Percentiles rank a stretch among this genome's conserved stretches.
phyloP scores from a whole-genome alignment of 2,329 filamentous ascomycete species.

The Aureobasidium sp. region DNA sequence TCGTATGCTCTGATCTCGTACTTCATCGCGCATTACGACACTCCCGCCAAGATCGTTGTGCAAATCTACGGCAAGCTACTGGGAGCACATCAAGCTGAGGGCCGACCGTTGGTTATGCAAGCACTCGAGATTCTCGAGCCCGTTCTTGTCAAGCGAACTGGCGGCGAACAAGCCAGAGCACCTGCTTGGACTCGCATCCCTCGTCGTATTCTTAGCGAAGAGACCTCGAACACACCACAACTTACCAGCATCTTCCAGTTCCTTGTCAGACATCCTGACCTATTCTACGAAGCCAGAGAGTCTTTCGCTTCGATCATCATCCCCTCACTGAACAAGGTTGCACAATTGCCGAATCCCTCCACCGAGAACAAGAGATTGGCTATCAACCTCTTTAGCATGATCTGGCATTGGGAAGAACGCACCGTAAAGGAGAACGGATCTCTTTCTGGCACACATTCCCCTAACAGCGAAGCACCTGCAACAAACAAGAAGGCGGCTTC shows the following conservation, averaged over 20 bases:
- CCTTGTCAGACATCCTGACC: slow-evolving; percentile 79
- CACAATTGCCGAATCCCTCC: slow-evolving; percentile 72
- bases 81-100: slow-evolving; percentile 91
- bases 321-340: slow-evolving; percentile 80
- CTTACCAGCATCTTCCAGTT: slow-evolving; percentile 98
- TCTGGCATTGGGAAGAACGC: slow-evolving; percentile 88
- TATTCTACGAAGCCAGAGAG: slow-evolving; percentile 93
- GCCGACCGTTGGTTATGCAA: slow-evolving; percentile 83
- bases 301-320: slow-evolving; percentile 88
- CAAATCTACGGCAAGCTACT: slow-evolving; percentile 91
- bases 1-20: slow-evolving; percentile 96
- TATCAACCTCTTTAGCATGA: slow-evolving; percentile 80
- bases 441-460: slow-evolving; percentile 25
- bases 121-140: slow-evolving; percentile 93
- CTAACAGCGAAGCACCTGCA: slow-evolving; percentile 19
- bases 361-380: slow-evolving; percentile 89
- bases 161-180: slow-evolving; percentile 57
- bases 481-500: slow-evolving; percentile 26
- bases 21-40: slow-evolving; percentile 96
- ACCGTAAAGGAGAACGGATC: slow-evolving; percentile 57
- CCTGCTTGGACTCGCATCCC: slow-evolving; percentile 87
- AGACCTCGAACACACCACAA: slow-evolving; percentile 90
- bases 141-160: slow-evolving; percentile 78
- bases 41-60: slow-evolving; percentile 87
- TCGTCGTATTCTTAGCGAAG: slow-evolving; percentile 83